A percentile compares a stretch with the other conserved stretches of the same genome.
Evolutionary conservation across 768 basidiomycete genomes (phyloP).

Genomic region (Lactarius psammicola): DNA sequence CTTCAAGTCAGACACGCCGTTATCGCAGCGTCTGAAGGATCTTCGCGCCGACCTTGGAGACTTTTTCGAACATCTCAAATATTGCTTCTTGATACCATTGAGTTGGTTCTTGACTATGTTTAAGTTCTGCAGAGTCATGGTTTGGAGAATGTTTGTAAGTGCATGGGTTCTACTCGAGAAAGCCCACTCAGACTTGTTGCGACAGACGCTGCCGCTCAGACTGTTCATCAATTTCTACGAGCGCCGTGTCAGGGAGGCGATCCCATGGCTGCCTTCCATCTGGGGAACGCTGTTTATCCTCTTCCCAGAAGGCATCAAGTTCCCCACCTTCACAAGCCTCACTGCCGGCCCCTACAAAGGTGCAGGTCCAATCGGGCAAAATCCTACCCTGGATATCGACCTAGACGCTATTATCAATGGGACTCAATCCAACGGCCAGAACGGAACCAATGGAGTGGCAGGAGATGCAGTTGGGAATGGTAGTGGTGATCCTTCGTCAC

Average conservation of each 20-base stretch:
- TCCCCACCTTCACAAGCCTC: constrained; percentile 16
- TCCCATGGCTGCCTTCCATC: constrained; percentile 27
- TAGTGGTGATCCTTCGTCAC: neutral
- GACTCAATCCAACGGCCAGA: neutral
- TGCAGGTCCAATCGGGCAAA: constrained; percentile 16
- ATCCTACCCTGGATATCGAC: constrained; percentile 8
- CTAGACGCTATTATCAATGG: constrained; percentile 2
- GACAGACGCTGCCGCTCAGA: constrained; percentile 22
- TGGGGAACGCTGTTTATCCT: constrained; percentile 10
- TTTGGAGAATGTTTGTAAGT: constrained; percentile 16
- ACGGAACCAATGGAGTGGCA: neutral
- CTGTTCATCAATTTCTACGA: constrained; percentile 25
- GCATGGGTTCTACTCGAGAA: neutral
- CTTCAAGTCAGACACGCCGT: neutral
- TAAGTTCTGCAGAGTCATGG: neutral
- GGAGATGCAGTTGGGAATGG: neutral
- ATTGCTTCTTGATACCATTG: constrained; percentile 18
- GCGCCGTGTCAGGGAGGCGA: constrained; percentile 2
- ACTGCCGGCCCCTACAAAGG: constrained; percentile 21
- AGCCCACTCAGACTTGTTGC: neutral
- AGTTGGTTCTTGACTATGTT: constrained; percentile 24
- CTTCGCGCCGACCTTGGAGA: neutral
- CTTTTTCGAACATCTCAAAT: constrained; percentile 21
- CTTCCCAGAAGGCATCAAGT: constrained; percentile 24
- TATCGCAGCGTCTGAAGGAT: neutral